These are phyloP conservation scores for Cajanus cajan DNA, from an alignment of 306 rosid genomes.

Conservation along the genomic window DNA sequence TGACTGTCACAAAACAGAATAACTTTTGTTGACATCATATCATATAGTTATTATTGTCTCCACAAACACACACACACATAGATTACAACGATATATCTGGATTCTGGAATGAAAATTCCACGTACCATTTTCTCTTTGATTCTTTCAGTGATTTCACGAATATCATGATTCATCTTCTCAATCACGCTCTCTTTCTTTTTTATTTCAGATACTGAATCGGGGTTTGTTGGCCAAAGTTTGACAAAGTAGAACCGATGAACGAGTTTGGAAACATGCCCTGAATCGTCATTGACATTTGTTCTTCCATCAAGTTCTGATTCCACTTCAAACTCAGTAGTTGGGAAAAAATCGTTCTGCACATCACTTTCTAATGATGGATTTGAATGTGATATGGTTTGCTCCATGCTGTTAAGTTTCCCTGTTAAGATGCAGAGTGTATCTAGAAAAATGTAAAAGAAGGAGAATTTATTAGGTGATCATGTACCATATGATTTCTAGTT, in stretches of 20 bases:
- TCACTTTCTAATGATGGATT: neutral
- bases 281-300: neutral
- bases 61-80: neutral
- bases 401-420: neutral
- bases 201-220: slow-evolving; percentile 12
- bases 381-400: neutral
- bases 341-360: neutral
- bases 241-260: slow-evolving; percentile 29
- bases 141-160: neutral
- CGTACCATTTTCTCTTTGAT: slow-evolving; percentile 18
- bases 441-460: too few relatives aligned
- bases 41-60: too few relatives aligned
- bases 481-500: too few relatives aligned
- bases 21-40: neutral
- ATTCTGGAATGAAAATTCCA: too few relatives aligned
- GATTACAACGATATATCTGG: too few relatives aligned
- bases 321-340: neutral
- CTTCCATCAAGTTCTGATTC: neutral
- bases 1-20: slow-evolving; percentile 12
- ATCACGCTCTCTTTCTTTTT: neutral
- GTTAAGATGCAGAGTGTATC: too few relatives aligned
- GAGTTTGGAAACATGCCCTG: neutral
- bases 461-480: too few relatives aligned
- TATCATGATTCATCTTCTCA: slow-evolving; percentile 3
- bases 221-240: slow-evolving; percentile 30